phyloP scores from a whole-genome alignment of 2,329 filamentous ascomycete species.

The Falciphora oryzae region DNA sequence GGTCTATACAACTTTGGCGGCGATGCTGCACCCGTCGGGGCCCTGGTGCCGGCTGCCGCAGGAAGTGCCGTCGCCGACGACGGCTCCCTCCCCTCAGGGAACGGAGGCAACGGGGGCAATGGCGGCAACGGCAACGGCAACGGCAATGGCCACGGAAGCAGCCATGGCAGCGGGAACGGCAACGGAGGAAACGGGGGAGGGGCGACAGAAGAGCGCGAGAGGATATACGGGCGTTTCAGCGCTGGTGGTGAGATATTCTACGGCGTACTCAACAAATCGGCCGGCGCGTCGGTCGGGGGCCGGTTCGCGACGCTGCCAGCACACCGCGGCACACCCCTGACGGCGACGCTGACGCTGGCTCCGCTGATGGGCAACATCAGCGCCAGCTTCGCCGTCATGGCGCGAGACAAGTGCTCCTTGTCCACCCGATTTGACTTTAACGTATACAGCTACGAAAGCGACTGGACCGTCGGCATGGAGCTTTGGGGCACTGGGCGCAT shows the following conservation, averaged over 20 bases:
- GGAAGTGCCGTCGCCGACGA: constrained; percentile 25
- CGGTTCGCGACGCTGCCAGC: constrained; percentile 82
- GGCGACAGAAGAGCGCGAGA: constrained; percentile 41
- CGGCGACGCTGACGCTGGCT: constrained; percentile 87
- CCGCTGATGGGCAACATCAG: constrained; percentile 91
- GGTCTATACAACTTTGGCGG: constrained; percentile 93
- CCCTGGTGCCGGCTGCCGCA: no score
- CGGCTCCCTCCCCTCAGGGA: constrained; percentile 15
- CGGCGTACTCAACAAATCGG: constrained; percentile 87
- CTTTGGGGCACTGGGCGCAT: constrained; percentile 68
- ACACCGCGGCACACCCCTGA: constrained; percentile 82
- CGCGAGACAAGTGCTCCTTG: constrained; percentile 74
- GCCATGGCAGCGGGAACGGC: constrained; percentile 12
- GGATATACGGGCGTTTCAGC: constrained; percentile 75
- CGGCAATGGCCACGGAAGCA: background rate
- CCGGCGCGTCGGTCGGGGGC: constrained; percentile 81
- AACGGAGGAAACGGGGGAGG: constrained; percentile 6
- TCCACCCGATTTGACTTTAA: constrained; percentile 96
- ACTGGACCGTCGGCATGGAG: constrained; percentile 86
- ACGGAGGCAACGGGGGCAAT: constrained; percentile 12
- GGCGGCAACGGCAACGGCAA: background rate
- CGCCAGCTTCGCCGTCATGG: constrained; percentile 86
- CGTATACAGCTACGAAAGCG: constrained; percentile 95
- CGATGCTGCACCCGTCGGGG: constrained; percentile 38
- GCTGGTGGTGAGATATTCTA: constrained; percentile 94